Evolutionary conservation across 495 filamentous ascomycete genomes (phyloP).

Genomic region (Hyaloscypha variabilis): DNA sequence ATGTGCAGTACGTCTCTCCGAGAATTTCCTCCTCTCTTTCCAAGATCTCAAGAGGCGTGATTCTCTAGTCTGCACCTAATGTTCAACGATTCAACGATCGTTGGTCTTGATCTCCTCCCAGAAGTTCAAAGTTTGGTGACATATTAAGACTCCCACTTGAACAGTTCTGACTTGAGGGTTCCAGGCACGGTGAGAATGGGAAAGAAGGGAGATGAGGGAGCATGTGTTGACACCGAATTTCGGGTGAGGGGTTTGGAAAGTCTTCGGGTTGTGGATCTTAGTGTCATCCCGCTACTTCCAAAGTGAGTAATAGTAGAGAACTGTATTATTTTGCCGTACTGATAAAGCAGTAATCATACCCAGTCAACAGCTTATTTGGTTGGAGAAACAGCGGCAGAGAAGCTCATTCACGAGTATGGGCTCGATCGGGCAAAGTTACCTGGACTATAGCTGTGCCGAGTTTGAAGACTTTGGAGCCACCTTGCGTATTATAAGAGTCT

Average conservation of each 20-base stretch:
- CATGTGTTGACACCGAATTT: slow-evolving; percentile 48
- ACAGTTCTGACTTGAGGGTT: not conserved
- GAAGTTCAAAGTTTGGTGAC: too few relatives aligned
- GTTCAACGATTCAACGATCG: too few relatives aligned
- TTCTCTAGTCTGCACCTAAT: too few relatives aligned
- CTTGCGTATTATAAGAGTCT: not conserved
- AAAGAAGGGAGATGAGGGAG: slow-evolving; percentile 34
- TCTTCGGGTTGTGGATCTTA: slow-evolving; percentile 56
- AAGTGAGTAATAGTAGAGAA: slow-evolving; percentile 26
- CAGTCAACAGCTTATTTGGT: slow-evolving; percentile 40
- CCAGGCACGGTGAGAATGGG: slow-evolving; percentile 43
- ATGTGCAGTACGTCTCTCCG: slow-evolving; percentile 29
- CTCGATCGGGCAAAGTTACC: not conserved
- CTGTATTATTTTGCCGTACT: not conserved
- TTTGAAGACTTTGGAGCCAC: too few relatives aligned
- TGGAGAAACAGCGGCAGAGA: slow-evolving; percentile 46
- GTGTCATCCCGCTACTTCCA: slow-evolving; percentile 42
- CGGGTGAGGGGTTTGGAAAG: slow-evolving; percentile 45
- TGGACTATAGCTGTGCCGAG: not conserved
- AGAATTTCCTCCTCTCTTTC: not conserved
- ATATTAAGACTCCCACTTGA: not conserved
- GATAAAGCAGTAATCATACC: slow-evolving; percentile 35
- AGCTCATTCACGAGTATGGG: slow-evolving; percentile 45
- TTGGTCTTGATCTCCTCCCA: too few relatives aligned
- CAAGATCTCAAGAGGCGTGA: not conserved